Evolutionary conservation across 2,329 filamentous ascomycete genomes (phyloP), one percentile per base, ranked within the genome.

Genomic region (Colletotrichum australisinense): DNA sequence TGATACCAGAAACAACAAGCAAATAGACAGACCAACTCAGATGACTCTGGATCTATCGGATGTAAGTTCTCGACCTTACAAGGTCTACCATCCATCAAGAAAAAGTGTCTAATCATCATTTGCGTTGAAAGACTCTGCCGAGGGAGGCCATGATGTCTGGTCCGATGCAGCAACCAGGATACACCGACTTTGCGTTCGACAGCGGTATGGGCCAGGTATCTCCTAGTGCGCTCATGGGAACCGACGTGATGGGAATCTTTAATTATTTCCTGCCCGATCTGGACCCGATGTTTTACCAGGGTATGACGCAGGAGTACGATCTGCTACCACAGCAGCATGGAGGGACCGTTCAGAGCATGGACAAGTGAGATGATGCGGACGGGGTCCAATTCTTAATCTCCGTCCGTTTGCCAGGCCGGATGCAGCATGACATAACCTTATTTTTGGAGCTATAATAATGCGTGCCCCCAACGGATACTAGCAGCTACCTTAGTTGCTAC

Each of bases 191-290:
- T 52, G 73, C 73, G 1, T 73, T 75, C 28, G 63, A 75, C 14
- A 72, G 73, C n/a, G 55, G 46, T 12, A 4, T 67, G 11, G 32
- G 60, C 7, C 69, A 64, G 42, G 49, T 64, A 14, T 64, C 69
- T 5, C 52, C 59, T 3, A 42, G 59, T 19, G 42, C 69, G 7
- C 63, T 69, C 6, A 74, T 70, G 56, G 78, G 78, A 3, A 79
- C 75, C 4, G 75, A 79, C 28, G 76, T 79, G 1, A 79, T 78
- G 75, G 76, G 76, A 32, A 71, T 79, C 16, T 79, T 79, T 42
- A 79, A 75, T 49, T 79, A 76, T 9, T 74, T 75, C 9, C 71
- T 78, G 1, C 77, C 78, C 0, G 76, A 77, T 8, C 60, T 78
- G 14, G 77, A 78, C 66, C 76, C 77, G 4, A 75, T 76, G 28